These are phyloP conservation scores for carrot (Daucus carota) DNA, from an alignment of 129 eudicot species.

Conservation along the genomic window DH1_v3.0 NC_030389.2:844501-845000, in stretches of 20 bases:
- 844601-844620: conserved; percentile 59
- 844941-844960: background rate
- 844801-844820: conserved; percentile 82
- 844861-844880: background rate
- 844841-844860: conserved; percentile 56
- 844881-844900: background rate
- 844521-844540: conserved; percentile 81
- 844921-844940: background rate
- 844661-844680: conserved; percentile 86
- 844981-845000: background rate
- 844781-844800: conserved; percentile 88
- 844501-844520: conserved; percentile 72
- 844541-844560: conserved; percentile 93
- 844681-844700: conserved; percentile 46
- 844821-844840: conserved; percentile 99
- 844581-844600: conserved; percentile 78
- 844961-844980: no score
- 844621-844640: conserved; percentile 94
- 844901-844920: background rate
- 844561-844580: conserved; percentile 85
- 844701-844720: conserved; percentile 3
- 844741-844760: background rate
- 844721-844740: background rate
- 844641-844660: conserved; percentile 91
- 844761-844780: conserved; percentile 29